Conservation (phyloP, 495 filamentous ascomycete species). For the Bacidia rubella region DNA sequence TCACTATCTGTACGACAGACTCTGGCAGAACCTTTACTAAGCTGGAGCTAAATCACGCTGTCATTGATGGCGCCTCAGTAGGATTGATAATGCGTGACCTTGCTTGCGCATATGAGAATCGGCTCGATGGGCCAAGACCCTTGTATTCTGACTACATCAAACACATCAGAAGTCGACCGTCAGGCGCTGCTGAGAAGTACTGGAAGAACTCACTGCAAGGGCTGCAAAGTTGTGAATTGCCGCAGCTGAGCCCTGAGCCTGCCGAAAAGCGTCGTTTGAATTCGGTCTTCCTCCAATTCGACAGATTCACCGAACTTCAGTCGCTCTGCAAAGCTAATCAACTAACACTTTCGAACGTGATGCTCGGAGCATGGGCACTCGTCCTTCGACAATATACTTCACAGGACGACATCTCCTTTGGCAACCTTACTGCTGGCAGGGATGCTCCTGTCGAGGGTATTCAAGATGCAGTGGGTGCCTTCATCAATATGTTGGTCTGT, state of each 20-base stretch:
- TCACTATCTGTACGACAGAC: constrained; percentile 31
- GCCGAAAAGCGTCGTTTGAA: constrained; percentile 13
- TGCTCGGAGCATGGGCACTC: constrained; percentile 25
- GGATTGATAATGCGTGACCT: constrained; percentile 31
- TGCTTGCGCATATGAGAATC: constrained; percentile 31
- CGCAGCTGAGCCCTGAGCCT: constrained; percentile 8
- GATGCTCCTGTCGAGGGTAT: constrained; percentile 37
- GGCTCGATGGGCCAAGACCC: constrained; percentile 30
- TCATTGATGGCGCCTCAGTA: constrained; percentile 35
- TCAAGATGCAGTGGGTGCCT: constrained; percentile 38
- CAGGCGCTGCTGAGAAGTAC: constrained; percentile 26
- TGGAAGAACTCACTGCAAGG: constrained; percentile 35
- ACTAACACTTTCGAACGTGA: constrained; percentile 35
- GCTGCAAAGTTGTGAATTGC: constrained; percentile 31
- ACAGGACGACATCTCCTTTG: constrained; percentile 43
- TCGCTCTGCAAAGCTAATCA: constrained; percentile 33
- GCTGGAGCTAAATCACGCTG: constrained; percentile 44
- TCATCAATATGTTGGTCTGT: constrained; percentile 46
- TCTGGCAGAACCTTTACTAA: constrained; percentile 31
- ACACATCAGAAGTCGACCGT: constrained; percentile 27
- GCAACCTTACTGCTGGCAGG: constrained; percentile 36
- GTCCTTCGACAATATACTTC: constrained; percentile 35
- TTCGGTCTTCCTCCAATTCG: constrained; percentile 23
- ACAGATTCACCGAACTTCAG: constrained; percentile 29
- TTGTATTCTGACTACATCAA: constrained; percentile 44